Evolutionary conservation across 2,329 filamentous ascomycete species (phyloP).

Genomic region (Ramularia collo-cygni): DNA sequence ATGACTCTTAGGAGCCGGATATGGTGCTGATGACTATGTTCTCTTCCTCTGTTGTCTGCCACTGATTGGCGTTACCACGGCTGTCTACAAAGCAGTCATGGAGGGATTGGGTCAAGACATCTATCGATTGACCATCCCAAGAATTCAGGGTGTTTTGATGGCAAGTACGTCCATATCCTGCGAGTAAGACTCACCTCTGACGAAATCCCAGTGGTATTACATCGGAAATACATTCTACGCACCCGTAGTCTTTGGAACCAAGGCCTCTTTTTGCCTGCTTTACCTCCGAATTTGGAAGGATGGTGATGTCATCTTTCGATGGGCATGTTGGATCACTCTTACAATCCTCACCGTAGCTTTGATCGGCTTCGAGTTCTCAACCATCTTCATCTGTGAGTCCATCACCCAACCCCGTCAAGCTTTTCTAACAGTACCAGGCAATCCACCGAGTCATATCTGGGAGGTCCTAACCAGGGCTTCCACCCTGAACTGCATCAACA

Average conservation of each 20-base stretch:
- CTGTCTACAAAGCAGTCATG: constrained; percentile 1
- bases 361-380: constrained; percentile 6
- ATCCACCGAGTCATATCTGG: background rate
- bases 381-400: constrained; percentile 6
- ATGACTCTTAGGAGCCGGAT: constrained; percentile 1
- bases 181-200: background rate
- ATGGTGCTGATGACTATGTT: constrained; percentile 6
- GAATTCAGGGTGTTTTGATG: constrained; percentile 5
- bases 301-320: constrained; percentile 2
- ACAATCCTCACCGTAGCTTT: constrained; percentile 6
- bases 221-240: constrained; percentile 4
- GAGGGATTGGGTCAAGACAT: constrained; percentile 9
- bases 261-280: constrained; percentile 5
- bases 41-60: constrained; percentile 4
- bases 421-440: background rate
- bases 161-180: background rate
- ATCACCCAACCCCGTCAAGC: background rate
- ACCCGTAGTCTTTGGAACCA: constrained; percentile 7
- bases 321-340: constrained; percentile 1
- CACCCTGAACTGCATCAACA: constrained; percentile 4
- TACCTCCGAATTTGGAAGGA: constrained; percentile 8
- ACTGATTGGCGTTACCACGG: constrained; percentile 4
- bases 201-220: constrained; percentile 4
- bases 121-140: constrained; percentile 3
- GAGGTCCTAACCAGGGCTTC: background rate